phyloP scores from a whole-genome alignment of 2,329 filamentous ascomycete genomes.

The Pestalotiopsis sp. region DNA sequence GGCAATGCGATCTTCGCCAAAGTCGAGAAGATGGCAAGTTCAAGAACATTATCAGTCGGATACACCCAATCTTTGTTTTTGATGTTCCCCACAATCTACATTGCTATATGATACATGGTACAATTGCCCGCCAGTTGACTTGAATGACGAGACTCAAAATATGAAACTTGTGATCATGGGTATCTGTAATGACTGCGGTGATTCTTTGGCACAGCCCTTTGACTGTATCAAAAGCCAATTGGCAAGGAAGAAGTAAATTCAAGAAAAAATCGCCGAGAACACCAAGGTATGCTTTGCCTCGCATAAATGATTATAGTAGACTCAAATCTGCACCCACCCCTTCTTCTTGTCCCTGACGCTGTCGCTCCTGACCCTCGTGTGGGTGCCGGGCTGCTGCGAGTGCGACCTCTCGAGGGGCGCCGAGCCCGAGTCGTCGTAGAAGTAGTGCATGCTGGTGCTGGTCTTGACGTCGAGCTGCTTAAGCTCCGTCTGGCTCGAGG shows the following conservation, averaged over 20 bases:
- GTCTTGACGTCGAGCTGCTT: slow-evolving; percentile 3
- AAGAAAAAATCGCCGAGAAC: neutral
- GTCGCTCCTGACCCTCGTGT: slow-evolving; percentile 9
- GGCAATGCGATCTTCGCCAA: neutral
- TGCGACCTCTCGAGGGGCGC: neutral
- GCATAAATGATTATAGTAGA: neutral
- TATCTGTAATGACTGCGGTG: slow-evolving; percentile 6
- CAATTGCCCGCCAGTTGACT: neutral
- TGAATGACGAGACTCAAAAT: neutral
- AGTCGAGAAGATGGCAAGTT: too few species aligned
- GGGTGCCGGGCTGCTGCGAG: neutral
- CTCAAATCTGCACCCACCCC: slow-evolving; percentile 2
- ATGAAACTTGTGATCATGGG: neutral
- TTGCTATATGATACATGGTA: neutral
- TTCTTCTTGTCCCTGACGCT: slow-evolving; percentile 9
- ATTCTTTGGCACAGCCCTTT: neutral
- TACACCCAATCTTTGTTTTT: neutral
- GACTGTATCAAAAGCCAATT: neutral
- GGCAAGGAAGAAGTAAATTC: neutral
- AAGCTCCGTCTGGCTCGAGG: slow-evolving; percentile 5
- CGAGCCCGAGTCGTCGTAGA: slow-evolving; percentile 5
- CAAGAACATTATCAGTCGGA: neutral
- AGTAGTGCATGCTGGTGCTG: slow-evolving; percentile 6
- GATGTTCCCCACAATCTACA: neutral
- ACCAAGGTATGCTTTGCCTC: neutral